Conservation (phyloP, 208 protist species). For the Wallacemonas sp. region DNA sequence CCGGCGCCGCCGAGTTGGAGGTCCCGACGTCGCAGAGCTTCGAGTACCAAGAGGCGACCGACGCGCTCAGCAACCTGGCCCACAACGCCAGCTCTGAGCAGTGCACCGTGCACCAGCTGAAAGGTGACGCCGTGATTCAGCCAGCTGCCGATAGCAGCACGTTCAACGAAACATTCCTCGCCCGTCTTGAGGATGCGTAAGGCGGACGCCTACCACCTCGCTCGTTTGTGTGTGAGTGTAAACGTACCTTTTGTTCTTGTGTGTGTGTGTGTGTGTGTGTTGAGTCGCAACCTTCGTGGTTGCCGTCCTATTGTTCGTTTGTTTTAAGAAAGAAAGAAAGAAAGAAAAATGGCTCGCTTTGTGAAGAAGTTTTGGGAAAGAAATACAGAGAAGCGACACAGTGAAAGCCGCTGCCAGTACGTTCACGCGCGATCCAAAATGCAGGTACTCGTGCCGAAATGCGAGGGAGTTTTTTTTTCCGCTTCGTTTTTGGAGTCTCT, state of each 20-base stretch:
- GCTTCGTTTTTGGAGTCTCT: too few relatives aligned
- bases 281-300: background rate
- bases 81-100: constrained; percentile 49
- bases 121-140: constrained; percentile 30
- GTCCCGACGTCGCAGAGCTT: constrained; percentile 57
- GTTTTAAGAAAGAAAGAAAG: constrained; percentile 1
- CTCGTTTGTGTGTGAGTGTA: background rate
- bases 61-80: constrained; percentile 83
- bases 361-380: too few relatives aligned
- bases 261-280: background rate
- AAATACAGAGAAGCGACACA: too few relatives aligned
- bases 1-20: constrained; percentile 29
- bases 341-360: constrained; percentile 7
- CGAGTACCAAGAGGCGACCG: constrained; percentile 78
- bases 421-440: too few relatives aligned
- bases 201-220: background rate
- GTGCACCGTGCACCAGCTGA: constrained; percentile 24
- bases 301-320: too few relatives aligned
- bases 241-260: constrained; percentile 15
- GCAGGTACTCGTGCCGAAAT: background rate
- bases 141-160: constrained; percentile 28
- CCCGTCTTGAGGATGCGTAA: constrained; percentile 11
- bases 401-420: too few relatives aligned
- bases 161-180: constrained; percentile 35
- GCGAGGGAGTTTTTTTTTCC: too few relatives aligned